Evolutionary conservation across 1,284 basidiomycete genomes (phyloP), one percentile per base, ranked within the genome.

Genomic region (Boletus smithii): DNA sequence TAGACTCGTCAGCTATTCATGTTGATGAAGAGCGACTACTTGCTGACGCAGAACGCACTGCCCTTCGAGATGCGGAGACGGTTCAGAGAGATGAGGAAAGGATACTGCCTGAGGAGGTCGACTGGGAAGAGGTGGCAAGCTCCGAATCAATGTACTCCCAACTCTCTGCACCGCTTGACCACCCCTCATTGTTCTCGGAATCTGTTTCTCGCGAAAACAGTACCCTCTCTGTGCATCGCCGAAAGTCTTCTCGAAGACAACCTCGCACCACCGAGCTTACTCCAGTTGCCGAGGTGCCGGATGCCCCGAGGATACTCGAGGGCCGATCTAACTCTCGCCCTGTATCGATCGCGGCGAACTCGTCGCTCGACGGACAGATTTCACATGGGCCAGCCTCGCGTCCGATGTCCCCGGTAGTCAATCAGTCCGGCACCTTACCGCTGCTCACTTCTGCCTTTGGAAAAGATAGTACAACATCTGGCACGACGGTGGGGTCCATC

Each of bases 391-490:
- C 38, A 10, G 2, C 20, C 23, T 55, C 52, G 2, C 45, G 18
- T 16, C 44, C 58, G n/a, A 32, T 43, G 8, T 38, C 58, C 5
- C 22, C 41, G 44, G 48, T 32, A 3, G 16, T 35, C 11, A 52
- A 49, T 20, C 41, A 44, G 16, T 10, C 40, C 5, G 35, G 13
- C 2, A 11, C 45, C 0, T 41, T 66, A 0, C 62, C 62, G 0
- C 37, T 64, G 5, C 62, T 64, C 10, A 49, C 62, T 4, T 67
- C 66, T 11, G 39, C 34, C 34, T 64, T 68, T 48, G 64, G 66
- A 16, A 67, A 55, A 22, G 34, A 18, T 0, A 51, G 43, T 8
- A 41, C 50, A 8, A 7, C 42, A 17, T 38, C 59, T 29, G 27
- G 39, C 16, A 44, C 59, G 1, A 23, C 53, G 5, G 3, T 47